phyloP scores from a whole-genome alignment of 2,329 filamentous ascomycete species.

The Stemphylium beticola region DNA sequence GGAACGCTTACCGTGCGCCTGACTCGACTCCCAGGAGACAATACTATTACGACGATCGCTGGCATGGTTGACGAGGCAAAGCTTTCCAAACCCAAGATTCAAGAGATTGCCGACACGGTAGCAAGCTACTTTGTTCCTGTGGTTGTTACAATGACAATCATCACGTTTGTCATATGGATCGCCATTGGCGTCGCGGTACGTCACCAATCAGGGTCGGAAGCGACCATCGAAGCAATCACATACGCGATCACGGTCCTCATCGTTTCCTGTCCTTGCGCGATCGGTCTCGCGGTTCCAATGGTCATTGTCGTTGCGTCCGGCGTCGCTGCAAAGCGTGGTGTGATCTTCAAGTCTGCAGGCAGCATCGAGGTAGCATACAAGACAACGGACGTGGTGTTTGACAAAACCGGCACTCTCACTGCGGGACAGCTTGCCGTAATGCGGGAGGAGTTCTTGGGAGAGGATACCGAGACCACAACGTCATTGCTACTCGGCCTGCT shows the following conservation, averaged over 20 bases:
- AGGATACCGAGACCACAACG: slow-evolving; percentile 2
- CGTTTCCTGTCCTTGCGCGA: slow-evolving; percentile 81
- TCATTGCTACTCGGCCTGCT: slow-evolving; percentile 49
- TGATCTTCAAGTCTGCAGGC: slow-evolving; percentile 73
- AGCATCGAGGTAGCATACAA: slow-evolving; percentile 68
- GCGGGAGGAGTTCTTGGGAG: slow-evolving; percentile 29
- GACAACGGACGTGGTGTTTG: slow-evolving; percentile 72
- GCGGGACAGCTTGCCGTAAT: slow-evolving; percentile 57
- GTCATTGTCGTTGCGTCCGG: slow-evolving; percentile 76
- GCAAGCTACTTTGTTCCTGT: slow-evolving; percentile 73
- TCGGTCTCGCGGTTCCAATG: slow-evolving; percentile 79
- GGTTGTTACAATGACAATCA: slow-evolving; percentile 62
- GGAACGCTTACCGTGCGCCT: slow-evolving; percentile 60
- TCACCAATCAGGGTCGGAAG: slow-evolving; percentile 51
- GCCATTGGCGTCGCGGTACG: slow-evolving; percentile 58
- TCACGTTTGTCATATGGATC: slow-evolving; percentile 71
- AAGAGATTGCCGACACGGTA: slow-evolving; percentile 71
- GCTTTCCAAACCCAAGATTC: slow-evolving; percentile 70
- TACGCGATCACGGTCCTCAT: slow-evolving; percentile 75
- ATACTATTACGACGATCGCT: slow-evolving; percentile 74
- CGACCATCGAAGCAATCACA: slow-evolving; percentile 68
- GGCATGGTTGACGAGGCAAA: slow-evolving; percentile 75
- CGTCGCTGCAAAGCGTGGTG: slow-evolving; percentile 66
- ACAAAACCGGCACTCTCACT: slow-evolving; percentile 81
- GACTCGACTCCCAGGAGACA: slow-evolving; percentile 69